Conservation (phyloP, 345 rosid species). For the Atalantia buxifolia region DNA sequence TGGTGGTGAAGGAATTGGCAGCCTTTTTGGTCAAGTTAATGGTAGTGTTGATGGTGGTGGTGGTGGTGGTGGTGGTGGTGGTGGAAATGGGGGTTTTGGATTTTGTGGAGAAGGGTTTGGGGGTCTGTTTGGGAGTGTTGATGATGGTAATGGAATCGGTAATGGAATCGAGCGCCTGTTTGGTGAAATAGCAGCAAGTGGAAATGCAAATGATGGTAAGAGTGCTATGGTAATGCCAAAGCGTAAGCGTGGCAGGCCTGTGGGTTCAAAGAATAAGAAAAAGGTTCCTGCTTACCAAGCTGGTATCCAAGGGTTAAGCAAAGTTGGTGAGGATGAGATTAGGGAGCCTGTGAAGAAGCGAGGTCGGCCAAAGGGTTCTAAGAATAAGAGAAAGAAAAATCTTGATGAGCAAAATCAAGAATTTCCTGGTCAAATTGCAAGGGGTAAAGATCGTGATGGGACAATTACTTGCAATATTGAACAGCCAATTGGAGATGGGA, state of each 20-base stretch:
- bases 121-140: background rate
- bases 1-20: slow-evolving; percentile 11
- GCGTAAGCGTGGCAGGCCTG: slow-evolving; percentile 26
- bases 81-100: slow-evolving; percentile 8
- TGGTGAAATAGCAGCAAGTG: slow-evolving; percentile 24
- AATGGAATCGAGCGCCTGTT: slow-evolving; percentile 21
- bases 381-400: background rate
- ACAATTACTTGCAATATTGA: background rate
- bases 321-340: background rate
- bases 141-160: slow-evolving; percentile 12
- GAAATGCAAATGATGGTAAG: background rate
- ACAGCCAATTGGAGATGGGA: background rate
- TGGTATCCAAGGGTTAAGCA: background rate
- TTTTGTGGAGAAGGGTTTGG: slow-evolving; percentile 15
- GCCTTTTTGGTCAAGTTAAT: background rate
- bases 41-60: slow-evolving; percentile 11
- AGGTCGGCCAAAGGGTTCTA: slow-evolving; percentile 17
- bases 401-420: slow-evolving; percentile 10
- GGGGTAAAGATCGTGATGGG: background rate
- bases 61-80: slow-evolving; percentile 5
- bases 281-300: background rate
- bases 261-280: slow-evolving; percentile 22
- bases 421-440: background rate
- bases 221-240: slow-evolving; percentile 1
- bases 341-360: background rate